Conservation (phyloP, 306 rosid genomes). For the Inga laurina region DNA sequence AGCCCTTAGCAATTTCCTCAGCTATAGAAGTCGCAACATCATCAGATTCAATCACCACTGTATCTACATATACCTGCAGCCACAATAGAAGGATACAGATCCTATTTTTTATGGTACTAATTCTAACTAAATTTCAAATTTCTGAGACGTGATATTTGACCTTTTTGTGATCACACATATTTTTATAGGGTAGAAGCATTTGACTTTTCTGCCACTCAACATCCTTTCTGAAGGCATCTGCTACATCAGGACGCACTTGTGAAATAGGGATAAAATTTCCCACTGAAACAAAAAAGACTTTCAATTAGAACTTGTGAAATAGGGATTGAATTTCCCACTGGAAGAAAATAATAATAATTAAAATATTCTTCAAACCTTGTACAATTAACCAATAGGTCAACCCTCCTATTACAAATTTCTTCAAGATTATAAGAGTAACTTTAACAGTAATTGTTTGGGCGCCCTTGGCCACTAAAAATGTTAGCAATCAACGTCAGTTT, state of each 20-base stretch:
- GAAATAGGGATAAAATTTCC: slow-evolving; percentile 78
- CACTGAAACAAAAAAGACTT: slow-evolving; percentile 55
- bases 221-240: slow-evolving; percentile 68
- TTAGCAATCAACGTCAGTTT: too few relatives aligned
- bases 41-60: slow-evolving; percentile 74
- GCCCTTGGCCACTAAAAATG: too few relatives aligned
- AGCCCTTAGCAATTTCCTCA: slow-evolving; percentile 63
- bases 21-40: slow-evolving; percentile 73
- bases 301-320: slow-evolving; percentile 22
- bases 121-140: slow-evolving; percentile 31
- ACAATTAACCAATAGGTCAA: background rate
- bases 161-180: slow-evolving; percentile 71
- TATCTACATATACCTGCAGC: slow-evolving; percentile 74
- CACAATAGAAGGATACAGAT: slow-evolving; percentile 22
- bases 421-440: background rate
- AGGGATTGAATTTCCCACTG: background rate
- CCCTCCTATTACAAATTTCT: slow-evolving; percentile 8
- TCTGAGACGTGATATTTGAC: slow-evolving; percentile 45
- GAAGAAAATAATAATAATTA: background rate
- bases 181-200: slow-evolving; percentile 76
- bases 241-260: slow-evolving; percentile 73
- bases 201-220: slow-evolving; percentile 62
- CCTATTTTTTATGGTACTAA: slow-evolving; percentile 25
- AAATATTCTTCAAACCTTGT: background rate
- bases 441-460: background rate